Base-by-base conservation (phyloP, 768 basidiomycete genomes). In the Mycena belliarum region DNA sequence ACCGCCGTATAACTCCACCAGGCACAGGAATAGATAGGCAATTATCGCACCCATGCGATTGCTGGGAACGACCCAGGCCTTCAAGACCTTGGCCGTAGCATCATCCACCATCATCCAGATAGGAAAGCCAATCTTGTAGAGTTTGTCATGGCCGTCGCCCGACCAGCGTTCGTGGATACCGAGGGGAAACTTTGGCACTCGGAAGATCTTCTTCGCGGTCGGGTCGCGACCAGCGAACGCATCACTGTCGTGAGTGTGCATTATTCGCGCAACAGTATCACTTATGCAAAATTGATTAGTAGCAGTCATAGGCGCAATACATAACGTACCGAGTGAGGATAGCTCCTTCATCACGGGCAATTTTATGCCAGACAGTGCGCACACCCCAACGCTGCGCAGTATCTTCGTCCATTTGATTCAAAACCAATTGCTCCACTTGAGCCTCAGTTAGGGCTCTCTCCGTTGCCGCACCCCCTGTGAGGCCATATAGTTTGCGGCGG, bases 121-220 rank as follows among this genome's bases (percentile, higher is more conserved):
- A 0, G 73, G 71, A 59, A 78, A 78, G 0, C 77, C 78, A 29
- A 76, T 76, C 11, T 61, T 58, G 46, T 70, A 63, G 0, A 79
- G 66, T 52, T 79, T 79, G 51, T 77, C 72, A 46, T 79, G 77
- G 0, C 77, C 74, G 63, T 76, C 73, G 0, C 61, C 69, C 2
- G 72, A 38, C 76, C 75, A 79, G 1, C 68, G 61, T 12, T 76
- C 65, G 50, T 77, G 68, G 23, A 72, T 68, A 4, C 77, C 75
- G 9, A 77, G 21, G 0, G 72, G 66, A 23, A 21, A 38, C 46
- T 74, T 72, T 10, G 33, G 44, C 7, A 62, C 49, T 2, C 72
- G 67, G 16, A 38, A 24, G 25, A 73, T 67, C 38, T 61, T 65
- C 65, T 74, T 74, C 10, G 68, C 45, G 10, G 52, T 60, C 0